Evolutionary conservation across 805 yeast genomes (phyloP), one percentile per base, ranked within the genome.

Genomic region (Suhomyces sp.): DNA sequence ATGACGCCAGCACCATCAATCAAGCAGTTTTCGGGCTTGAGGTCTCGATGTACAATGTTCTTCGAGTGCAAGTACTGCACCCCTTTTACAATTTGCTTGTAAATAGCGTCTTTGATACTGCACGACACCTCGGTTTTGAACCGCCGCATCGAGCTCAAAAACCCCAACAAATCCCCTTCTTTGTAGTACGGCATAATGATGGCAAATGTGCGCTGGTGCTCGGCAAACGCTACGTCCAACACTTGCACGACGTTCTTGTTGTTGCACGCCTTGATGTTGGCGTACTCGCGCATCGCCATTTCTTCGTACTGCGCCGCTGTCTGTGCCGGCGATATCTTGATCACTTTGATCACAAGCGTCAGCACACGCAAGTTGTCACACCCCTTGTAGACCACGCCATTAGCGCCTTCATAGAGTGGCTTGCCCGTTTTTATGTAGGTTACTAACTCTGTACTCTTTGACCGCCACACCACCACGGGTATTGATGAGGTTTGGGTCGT

Each of bases 1-100:
- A 81, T 64, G 10, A 62, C 63, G 3, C 85, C 85, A 12, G 64
- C 57, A 8, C 58, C 60, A 57, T 75, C 82, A 43, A 81, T 72
- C 20, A 81, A 60, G 43, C 77, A 69, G 60, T 81, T 81, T 53
- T 81, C 85, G 2, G 85, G 84, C 57, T 81, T 81, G 44, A 81
- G 63, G 55, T 81, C 85, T 21, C 84, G 57, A 57, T 81, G 85
- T 7, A 69, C 77, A 3, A 81, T 72, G 12, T 66, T 62, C 13
- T 68, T 63, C 6, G 63, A 53, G 58, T 81, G 85, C 17, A 81
- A 60, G 50, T 61, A 76, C 46, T 71, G 66, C 20, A 80, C 80
- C 0, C 77, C 82, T 43, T 67, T 64, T 15, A 76, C 71, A n/a
- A 72, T 64, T 51, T 73, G 78, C 59, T 74, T 74, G 62, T 80